Evolutionary conservation across 495 filamentous ascomycete genomes (phyloP), one percentile per base, ranked within the genome.

Genomic region (Penicillium odoratum): DNA sequence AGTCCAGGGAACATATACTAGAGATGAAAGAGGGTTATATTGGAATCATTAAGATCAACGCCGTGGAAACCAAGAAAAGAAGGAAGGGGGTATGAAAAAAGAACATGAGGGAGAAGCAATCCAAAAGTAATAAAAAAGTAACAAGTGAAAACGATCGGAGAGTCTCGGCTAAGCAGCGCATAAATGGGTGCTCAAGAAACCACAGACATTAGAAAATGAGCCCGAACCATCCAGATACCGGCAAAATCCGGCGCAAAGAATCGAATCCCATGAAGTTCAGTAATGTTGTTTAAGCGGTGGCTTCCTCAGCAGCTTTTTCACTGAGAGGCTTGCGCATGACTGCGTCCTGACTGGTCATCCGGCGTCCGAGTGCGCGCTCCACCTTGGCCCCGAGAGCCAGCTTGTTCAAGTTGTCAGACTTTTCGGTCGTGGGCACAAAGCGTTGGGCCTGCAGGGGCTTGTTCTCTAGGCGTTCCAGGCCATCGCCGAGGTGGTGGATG

Each of bases 301-400:
- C 66, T 31, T 63, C 61, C 21, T 68, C 60, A n/a, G 67, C 68
- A 28, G 69, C 55, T 64, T 83, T 83, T 64, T 83, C 81, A 44
- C 64, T 74, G 60, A 80, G 62, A 7, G 78, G 76, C 63, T 81
- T 78, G 59, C 87, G 84, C 83, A 95, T 93, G 55, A 90, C 85
- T 46, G 94, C 95, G 72, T 98, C 94, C 70, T 98, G 94, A 64
- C 88, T 72, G 26, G 82, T 88, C 92, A 98, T 95, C 63, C 94
- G 84, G 64, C 94, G 80, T 53, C 85, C 90, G 38, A 98, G 84
- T 11, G 94, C 94, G 40, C 94, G 87, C 69, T 98, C 94, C 42
- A 98, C 82, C 75, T 97, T 98, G 40, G 94, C 93, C 45, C 92
- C 89, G 43, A 98, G 81, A 30, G 93, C 93, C 55, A 98, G 78